These are phyloP conservation scores for Leishmania turanica DNA, from an alignment of 208 protist genomes.

Conservation along the genomic window DNA sequence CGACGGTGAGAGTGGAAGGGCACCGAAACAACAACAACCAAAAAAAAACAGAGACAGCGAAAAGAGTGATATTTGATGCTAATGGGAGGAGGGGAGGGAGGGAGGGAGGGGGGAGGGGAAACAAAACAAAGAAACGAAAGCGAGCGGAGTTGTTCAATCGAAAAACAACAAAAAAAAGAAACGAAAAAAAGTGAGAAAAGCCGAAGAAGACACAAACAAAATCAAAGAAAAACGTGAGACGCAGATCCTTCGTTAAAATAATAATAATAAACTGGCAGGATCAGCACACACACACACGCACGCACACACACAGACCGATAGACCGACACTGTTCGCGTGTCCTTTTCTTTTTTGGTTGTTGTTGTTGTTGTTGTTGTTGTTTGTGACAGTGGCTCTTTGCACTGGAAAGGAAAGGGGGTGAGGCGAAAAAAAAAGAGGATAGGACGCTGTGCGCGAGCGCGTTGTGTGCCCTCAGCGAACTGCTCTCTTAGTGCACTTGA, in stretches of 20 bases:
- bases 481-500: not conserved
- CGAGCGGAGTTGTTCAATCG: too few species aligned
- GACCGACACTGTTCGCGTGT: not conserved
- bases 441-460: not conserved
- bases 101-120: too few species aligned
- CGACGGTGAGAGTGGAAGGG: not conserved
- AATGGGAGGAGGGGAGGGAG: too few species aligned
- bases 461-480: not conserved
- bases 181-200: slow-evolving; percentile 4
- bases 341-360: not conserved
- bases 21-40: not conserved
- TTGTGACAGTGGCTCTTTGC: not conserved
- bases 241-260: slow-evolving; percentile 3
- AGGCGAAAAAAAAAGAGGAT: not conserved
- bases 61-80: not conserved
- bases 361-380: not conserved
- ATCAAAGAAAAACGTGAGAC: not conserved
- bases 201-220: too few species aligned
- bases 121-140: too few species aligned
- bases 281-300: not conserved
- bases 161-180: not conserved
- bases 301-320: too few species aligned
- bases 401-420: not conserved
- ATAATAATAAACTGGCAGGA: not conserved
- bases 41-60: not conserved